Base-by-base conservation (phyloP, 352 stramenopile genomes). In the Peronospora tabacina region DNA sequence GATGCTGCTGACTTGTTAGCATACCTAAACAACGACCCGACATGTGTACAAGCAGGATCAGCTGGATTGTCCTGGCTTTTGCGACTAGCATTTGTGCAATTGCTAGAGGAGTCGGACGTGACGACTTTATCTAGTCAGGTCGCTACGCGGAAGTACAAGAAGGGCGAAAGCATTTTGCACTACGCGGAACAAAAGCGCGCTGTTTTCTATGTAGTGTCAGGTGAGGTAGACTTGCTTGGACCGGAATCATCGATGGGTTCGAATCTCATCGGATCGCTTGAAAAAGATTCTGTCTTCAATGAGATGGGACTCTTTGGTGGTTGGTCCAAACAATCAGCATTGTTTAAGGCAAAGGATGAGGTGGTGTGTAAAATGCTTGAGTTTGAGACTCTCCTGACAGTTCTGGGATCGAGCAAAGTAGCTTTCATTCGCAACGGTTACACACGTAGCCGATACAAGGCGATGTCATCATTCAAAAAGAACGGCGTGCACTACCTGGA, bases 291-390 rank as follows among this genome's bases (percentile, higher is more conserved):
- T 1, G 26, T 68, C 16, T 70, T 85, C 30, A 89, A 89, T 29
- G 73, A 89, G 30, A 54, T 81, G 50, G 66, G 66, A 4, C 36
- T 89, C 7, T 80, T 89, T 36, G 58, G 61, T 13, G 49, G 30
- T 10, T 86, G 70, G 70, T 48, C 69, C 1, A 54, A 61, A 22
- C 48, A 70, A 29, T 58, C 58, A 19, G 73, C 71, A 0, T 41
- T 63, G 5, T 73, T 89, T 37, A 53, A 52, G n/a, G 73, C 71
- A 0, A 63, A 68, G 8, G 49, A 42, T 2, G 20, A 44, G 2
- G 71, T 81, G 9, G 55, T 48, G n/a, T 75, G 61, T 20, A 52
- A 80, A 32, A 15, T 72, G 19, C 28, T 89, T 8, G 63, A 68
- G 7, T 61, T 68, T 9, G 58, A 68, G 6, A 40, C 54, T 1